Percentiles rank a stretch among this genome's conserved stretches.
phyloP scores from a whole-genome alignment of 1,284 basidiomycete genomes.

The Moesziomyces globuligerus region DNA sequence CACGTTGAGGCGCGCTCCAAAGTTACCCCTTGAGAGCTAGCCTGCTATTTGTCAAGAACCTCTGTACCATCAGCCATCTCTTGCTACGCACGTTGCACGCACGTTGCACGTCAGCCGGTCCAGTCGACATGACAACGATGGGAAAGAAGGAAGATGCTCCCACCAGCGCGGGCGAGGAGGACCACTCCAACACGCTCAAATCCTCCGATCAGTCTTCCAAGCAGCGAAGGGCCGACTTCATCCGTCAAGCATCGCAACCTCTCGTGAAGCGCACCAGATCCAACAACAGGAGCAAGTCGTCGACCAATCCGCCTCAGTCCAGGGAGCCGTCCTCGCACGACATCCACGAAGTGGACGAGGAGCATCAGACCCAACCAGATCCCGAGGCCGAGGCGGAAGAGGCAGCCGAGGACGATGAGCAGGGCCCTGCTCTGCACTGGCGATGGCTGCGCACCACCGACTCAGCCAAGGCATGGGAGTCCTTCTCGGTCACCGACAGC shows the following conservation, averaged over 20 bases:
- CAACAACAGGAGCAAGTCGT: slow-evolving; percentile 18
- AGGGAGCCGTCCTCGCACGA: slow-evolving; percentile 14
- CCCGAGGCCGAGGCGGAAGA: slow-evolving; percentile 6
- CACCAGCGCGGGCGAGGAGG: slow-evolving; percentile 24
- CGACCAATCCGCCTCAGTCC: slow-evolving; percentile 16
- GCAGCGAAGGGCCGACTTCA: slow-evolving; percentile 37
- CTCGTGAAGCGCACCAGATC: slow-evolving; percentile 29
- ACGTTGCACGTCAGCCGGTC: no score
- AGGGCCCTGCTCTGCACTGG: slow-evolving; percentile 30
- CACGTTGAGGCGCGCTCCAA: no score
- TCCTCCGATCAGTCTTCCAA: slow-evolving; percentile 26
- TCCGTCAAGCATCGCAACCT: slow-evolving; percentile 41
- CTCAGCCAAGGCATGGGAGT: slow-evolving; percentile 35
- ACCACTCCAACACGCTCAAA: slow-evolving; percentile 3
- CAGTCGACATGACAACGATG: slow-evolving; percentile 13
- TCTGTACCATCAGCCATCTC: neutral
- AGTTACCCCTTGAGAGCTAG: neutral
- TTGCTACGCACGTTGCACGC: no score
- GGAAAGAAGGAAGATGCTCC: slow-evolving; percentile 8
- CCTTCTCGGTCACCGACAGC: slow-evolving; percentile 40
- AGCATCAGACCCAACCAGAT: no score
- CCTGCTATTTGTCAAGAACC: no score
- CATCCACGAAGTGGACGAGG: slow-evolving; percentile 24
- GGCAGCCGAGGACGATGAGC: slow-evolving; percentile 13
- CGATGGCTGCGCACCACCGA: slow-evolving; percentile 39